Evolutionary conservation across 208 protist genomes (phyloP).

Genomic region (Naegleria lovaniensis): DNA sequence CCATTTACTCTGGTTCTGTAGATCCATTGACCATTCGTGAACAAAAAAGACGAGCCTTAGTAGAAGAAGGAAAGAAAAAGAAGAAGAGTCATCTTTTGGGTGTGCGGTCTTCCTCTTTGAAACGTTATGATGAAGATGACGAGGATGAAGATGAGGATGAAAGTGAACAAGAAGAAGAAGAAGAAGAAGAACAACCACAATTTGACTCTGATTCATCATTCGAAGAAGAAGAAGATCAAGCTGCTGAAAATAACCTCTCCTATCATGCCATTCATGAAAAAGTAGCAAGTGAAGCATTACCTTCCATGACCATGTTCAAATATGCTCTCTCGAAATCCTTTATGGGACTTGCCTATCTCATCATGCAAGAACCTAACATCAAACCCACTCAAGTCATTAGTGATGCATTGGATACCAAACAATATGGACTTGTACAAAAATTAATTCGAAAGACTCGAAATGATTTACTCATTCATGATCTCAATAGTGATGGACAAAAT

Average conservation of each 20-base stretch:
- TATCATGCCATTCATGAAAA: not conserved
- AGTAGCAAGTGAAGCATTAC: not conserved
- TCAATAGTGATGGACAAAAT: not conserved
- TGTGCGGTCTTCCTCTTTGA: not conserved
- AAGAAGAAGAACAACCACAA: not conserved
- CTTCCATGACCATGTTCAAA: not conserved
- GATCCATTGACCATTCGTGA: not conserved
- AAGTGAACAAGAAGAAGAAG: not conserved
- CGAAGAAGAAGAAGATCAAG: not conserved
- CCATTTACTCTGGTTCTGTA: not conserved
- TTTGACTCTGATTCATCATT: not conserved
- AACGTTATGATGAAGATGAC: not conserved
- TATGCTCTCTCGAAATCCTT: not conserved
- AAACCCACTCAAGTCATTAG: not conserved
- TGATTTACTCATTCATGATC: not conserved
- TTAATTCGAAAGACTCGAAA: not conserved
- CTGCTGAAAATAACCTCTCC: not conserved
- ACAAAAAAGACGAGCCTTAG: not conserved
- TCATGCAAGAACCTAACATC: not conserved
- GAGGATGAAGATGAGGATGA: not conserved
- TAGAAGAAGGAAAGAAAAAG: not conserved
- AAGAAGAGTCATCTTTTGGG: not conserved
- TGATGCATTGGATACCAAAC: not conserved
- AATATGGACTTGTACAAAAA: not conserved
- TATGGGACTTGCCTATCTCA: slow-evolving; percentile 4